Percentiles rank a stretch among this genome's conserved stretches.
Conservation (phyloP, 176 grass and related monocot genomes). For the Tillandsia fasciculata region DNA sequence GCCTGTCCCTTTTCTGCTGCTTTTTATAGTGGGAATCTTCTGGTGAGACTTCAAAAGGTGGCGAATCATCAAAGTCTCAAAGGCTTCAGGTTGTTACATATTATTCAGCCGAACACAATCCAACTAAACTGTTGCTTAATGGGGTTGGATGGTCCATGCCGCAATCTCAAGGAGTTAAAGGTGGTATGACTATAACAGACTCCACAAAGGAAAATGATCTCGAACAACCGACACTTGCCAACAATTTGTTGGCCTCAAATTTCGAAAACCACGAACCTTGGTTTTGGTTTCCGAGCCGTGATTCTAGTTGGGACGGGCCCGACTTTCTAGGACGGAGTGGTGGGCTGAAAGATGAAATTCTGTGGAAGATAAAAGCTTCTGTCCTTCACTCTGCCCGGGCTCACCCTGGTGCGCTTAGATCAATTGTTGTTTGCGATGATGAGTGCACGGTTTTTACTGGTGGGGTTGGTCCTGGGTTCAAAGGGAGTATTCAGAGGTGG, state of each 20-base stretch:
- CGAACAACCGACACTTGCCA: slow-evolving; percentile 31
- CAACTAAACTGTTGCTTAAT: slow-evolving; percentile 54
- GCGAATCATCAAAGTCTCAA: slow-evolving; percentile 40
- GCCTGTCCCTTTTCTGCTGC: slow-evolving; percentile 3
- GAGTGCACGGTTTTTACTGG: slow-evolving; percentile 85
- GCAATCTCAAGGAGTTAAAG: slow-evolving; percentile 59
- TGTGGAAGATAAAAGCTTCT: slow-evolving; percentile 81
- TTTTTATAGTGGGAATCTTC: slow-evolving; percentile 52
- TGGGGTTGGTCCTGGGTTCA: slow-evolving; percentile 88
- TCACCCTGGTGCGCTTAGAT: slow-evolving; percentile 69
- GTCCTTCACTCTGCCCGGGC: slow-evolving; percentile 63
- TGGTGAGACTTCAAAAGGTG: slow-evolving; percentile 41
- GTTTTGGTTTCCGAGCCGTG: slow-evolving; percentile 88
- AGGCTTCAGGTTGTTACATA: slow-evolving; percentile 34
- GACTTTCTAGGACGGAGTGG: slow-evolving; percentile 70
- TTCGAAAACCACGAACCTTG: slow-evolving; percentile 42
- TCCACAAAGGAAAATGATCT: slow-evolving; percentile 32
- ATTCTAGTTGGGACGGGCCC: slow-evolving; percentile 40
- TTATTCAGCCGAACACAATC: slow-evolving; percentile 34
- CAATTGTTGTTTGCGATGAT: slow-evolving; percentile 64
- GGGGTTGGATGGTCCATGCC: slow-evolving; percentile 55
- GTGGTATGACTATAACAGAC: slow-evolving; percentile 26
- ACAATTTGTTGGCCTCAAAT: slow-evolving; percentile 30
- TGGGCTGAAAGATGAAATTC: slow-evolving; percentile 45
- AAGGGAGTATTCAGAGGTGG: slow-evolving; percentile 88